Evolutionary conservation across 805 yeast species (phyloP), one percentile per base, ranked within the genome.

Genomic region (Teunomyces panamensis): DNA sequence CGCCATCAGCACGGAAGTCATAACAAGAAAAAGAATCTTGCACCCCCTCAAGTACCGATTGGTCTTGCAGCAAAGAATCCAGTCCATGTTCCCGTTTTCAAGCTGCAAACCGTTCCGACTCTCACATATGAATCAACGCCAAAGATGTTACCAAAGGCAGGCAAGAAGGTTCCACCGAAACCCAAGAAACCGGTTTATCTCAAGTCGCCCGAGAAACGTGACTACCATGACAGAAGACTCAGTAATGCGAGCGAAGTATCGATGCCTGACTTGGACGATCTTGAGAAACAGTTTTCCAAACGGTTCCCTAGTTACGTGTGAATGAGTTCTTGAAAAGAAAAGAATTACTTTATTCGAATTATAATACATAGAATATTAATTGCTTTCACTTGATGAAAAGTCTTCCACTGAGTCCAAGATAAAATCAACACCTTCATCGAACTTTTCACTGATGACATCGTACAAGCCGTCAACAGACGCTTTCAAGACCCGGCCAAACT

Each of bases 401-500:
- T 83, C 94, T 58, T 87, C 91, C 49, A 87, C 73, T 1, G 90
- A 82, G 58, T 88, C 96, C 53, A 85, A 67, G 34, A 92, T 80
- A 60, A 89, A 91, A 59, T 89, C 96, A 13, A 87, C 77, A 1
- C 91, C 87, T 59, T 90, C 97, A 28, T 85, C 89, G 55, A 88
- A 87, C 60, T 90, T 74, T 62, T 89, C 97, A 50, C 83, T 84
- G 45, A 89, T 77, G 10, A 89, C 80, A 50, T 86, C 87, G 68
- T 82, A 85, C 49, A 91, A 61, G 1, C 92, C 90, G 56, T 86
- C 92, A 24, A 75, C 69, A 39, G 83, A 82, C 5, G 94, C 79
- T 56, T 84, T 81, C 45, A 91, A 67, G 2, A 94, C 96, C 50
- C 97, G 78, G 17, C 99, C 99, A 60, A 84, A 89, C 65, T 90